Conservation (phyloP, 495 filamentous ascomycete species). For the Lichenothelia convexa region DNA sequence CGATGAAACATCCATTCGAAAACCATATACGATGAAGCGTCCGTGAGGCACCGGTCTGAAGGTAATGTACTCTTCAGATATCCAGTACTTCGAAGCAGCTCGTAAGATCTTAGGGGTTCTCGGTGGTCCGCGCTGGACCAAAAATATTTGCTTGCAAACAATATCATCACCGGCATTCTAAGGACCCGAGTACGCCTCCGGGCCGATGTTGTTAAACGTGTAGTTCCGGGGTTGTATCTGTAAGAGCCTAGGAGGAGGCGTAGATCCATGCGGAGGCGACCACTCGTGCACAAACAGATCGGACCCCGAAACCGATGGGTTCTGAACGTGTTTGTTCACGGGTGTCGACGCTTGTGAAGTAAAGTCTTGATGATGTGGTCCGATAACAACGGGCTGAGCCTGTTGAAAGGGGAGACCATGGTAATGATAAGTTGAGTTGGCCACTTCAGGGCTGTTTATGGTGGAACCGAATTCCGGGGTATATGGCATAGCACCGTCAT, state of each 20-base stretch:
- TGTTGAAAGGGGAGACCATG: conserved; percentile 1
- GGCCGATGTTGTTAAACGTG: conserved; percentile 9
- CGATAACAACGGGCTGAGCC: conserved; percentile 2
- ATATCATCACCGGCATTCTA: too few relatives aligned
- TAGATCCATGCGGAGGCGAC: conserved; percentile 8
- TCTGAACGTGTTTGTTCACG: background rate
- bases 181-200: too few relatives aligned
- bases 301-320: background rate
- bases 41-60: too few relatives aligned
- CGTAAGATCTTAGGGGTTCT: too few relatives aligned
- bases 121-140: too few relatives aligned
- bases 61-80: too few relatives aligned
- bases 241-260: conserved; percentile 5
- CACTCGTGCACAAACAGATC: conserved; percentile 14
- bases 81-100: too few relatives aligned
- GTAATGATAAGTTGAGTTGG: conserved; percentile 2
- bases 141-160: too few relatives aligned
- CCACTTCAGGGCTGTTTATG: conserved; percentile 4
- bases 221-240: conserved; percentile 9
- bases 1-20: too few relatives aligned
- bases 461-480: conserved; percentile 5
- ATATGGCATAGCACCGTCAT: too few relatives aligned
- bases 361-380: background rate
- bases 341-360: conserved; percentile 1
- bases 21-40: too few relatives aligned